Percentiles rank a stretch among this genome's conserved stretches.
Conservation (phyloP, 2,329 filamentous ascomycete genomes). For the Dactylonectria estremocensis region DNA sequence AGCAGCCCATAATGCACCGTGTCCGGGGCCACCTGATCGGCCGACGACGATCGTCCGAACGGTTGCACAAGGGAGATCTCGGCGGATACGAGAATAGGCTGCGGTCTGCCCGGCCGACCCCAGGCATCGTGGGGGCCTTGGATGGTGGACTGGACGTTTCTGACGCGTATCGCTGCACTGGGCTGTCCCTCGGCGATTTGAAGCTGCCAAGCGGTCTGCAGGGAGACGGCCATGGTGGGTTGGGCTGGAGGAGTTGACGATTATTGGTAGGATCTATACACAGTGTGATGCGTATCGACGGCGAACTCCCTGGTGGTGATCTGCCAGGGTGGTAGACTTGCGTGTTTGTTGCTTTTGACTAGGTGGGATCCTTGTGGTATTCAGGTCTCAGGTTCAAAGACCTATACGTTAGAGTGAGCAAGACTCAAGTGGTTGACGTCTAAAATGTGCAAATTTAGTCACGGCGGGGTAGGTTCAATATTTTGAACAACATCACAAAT, state of each 20-base stretch:
- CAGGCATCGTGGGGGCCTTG: slow-evolving; percentile 77
- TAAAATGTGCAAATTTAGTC: too few species aligned
- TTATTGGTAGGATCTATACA: background rate
- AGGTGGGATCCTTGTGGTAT: background rate
- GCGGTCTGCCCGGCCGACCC: slow-evolving; percentile 71
- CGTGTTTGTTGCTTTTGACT: too few species aligned
- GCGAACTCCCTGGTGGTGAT: background rate
- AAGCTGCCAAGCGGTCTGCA: slow-evolving; percentile 46
- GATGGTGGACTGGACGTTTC: slow-evolving; percentile 72
- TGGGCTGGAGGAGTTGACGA: background rate
- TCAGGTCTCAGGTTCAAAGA: background rate
- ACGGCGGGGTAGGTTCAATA: too few species aligned
- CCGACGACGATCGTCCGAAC: slow-evolving; percentile 71
- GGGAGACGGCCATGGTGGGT: slow-evolving; percentile 37
- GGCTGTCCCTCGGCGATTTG: slow-evolving; percentile 47
- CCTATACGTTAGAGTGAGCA: background rate
- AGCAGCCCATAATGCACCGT: slow-evolving; percentile 84
- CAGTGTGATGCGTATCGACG: background rate
- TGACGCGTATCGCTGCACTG: slow-evolving; percentile 69
- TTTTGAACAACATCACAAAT: too few species aligned
- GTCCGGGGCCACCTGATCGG: slow-evolving; percentile 75
- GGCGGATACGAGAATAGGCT: slow-evolving; percentile 75
- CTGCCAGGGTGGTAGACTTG: too few species aligned
- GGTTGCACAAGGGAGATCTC: slow-evolving; percentile 68
- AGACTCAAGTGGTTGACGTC: background rate